Percentiles rank a stretch among this genome's conserved stretches.
Conservation (phyloP, 306 rosid species). For the Vicia faba region DNA sequence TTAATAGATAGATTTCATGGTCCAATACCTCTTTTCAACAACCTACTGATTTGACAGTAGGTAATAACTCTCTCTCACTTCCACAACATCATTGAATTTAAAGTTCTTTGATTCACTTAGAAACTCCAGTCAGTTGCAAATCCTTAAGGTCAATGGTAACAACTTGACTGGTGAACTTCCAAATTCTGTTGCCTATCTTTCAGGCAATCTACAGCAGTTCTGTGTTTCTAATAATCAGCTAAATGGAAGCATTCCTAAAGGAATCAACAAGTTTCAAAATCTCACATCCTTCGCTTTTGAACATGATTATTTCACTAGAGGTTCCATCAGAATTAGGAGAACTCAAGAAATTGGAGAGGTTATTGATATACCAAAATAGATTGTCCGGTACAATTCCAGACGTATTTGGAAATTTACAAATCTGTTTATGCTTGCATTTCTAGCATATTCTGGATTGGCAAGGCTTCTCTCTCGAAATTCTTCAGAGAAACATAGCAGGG, state of each 20-base stretch:
- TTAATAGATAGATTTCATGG: constrained; percentile 42
- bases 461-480: constrained; percentile 40
- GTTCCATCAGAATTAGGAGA: constrained; percentile 42
- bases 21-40: constrained; percentile 31
- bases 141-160: constrained; percentile 31
- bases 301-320: constrained; percentile 28
- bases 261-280: constrained; percentile 33
- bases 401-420: constrained; percentile 47
- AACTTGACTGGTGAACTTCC: constrained; percentile 46
- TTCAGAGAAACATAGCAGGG: constrained; percentile 32
- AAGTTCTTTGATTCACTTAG: constrained; percentile 41
- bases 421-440: constrained; percentile 44
- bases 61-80: constrained; percentile 31
- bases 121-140: constrained; percentile 29
- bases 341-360: constrained; percentile 2
- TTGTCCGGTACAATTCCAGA: constrained; percentile 50
- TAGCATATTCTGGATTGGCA: constrained; percentile 53
- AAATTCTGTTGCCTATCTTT: constrained; percentile 38
- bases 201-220: constrained; percentile 33
- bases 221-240: constrained; percentile 39
- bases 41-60: constrained; percentile 16
- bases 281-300: constrained; percentile 41
- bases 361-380: background rate
- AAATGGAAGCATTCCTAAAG: constrained; percentile 42
- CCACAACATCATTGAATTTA: constrained; percentile 34